Percentiles rank a stretch among this genome's conserved stretches.
Conservation (phyloP, 371 early-diverging fungal genomes). For the Encephalitozoon romaleae region DNA sequence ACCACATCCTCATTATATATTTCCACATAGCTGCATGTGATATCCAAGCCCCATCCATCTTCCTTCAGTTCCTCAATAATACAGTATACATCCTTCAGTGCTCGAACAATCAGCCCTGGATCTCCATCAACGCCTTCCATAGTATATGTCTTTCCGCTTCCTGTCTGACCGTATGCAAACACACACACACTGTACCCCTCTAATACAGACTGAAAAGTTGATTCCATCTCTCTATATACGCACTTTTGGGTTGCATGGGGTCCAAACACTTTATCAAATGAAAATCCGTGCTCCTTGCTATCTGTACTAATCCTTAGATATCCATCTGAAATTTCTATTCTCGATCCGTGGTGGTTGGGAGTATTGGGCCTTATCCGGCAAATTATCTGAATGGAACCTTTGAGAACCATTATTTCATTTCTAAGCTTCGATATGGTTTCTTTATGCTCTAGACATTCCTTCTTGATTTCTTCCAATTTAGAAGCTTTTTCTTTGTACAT, state of each 20-base stretch:
- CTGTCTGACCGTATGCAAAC: conserved; percentile 98
- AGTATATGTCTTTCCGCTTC: conserved; percentile 81
- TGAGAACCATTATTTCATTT: conserved; percentile 66
- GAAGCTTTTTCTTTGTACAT: not conserved
- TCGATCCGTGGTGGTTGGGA: not conserved
- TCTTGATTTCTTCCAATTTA: not conserved
- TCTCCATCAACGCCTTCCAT: conserved; percentile 66
- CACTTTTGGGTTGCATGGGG: conserved; percentile 67
- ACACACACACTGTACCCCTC: conserved; percentile 95
- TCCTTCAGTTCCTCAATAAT: conserved; percentile 68
- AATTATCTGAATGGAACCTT: conserved; percentile 90
- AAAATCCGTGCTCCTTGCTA: conserved; percentile 64
- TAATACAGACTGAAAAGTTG: conserved; percentile 79
- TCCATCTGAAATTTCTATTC: not conserved
- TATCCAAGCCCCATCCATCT: conserved; percentile 74
- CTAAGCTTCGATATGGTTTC: conserved; percentile 15
- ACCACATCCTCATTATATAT: conserved; percentile 86
- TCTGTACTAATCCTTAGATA: conserved; percentile 59
- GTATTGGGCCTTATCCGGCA: conserved; percentile 75
- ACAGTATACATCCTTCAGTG: conserved; percentile 79
- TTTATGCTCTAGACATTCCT: not conserved
- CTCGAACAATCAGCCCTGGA: conserved; percentile 64
- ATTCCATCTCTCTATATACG: conserved; percentile 83
- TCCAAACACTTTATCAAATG: conserved; percentile 77
- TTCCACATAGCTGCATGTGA: conserved; percentile 77